phyloP scores from a whole-genome alignment of 2,329 filamentous ascomycete genomes.

The Cytospora piceae region DNA sequence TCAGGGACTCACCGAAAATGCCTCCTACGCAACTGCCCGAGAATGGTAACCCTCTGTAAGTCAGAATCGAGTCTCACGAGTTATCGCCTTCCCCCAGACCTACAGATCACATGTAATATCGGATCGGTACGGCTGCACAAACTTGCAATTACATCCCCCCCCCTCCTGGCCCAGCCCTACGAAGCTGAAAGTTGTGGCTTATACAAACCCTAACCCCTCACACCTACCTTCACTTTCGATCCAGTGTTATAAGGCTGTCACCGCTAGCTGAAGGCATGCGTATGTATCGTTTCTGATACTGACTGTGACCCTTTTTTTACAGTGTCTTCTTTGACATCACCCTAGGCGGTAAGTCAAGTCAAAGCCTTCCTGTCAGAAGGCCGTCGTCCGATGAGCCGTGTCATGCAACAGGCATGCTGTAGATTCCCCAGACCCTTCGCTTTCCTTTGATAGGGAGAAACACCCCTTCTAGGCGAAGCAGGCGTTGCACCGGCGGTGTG shows the following conservation, averaged over 20 bases:
- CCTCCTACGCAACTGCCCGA: slow-evolving; percentile 29
- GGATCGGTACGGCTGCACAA: too few species aligned
- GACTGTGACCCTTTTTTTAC: slow-evolving; percentile 33
- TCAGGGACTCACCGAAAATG: slow-evolving; percentile 12
- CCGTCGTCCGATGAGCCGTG: not conserved
- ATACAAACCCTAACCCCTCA: slow-evolving; percentile 22
- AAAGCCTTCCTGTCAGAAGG: not conserved
- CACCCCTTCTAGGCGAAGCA: too few species aligned
- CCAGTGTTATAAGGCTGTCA: not conserved
- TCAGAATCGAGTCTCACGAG: slow-evolving; percentile 12
- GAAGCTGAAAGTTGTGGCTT: slow-evolving; percentile 6
- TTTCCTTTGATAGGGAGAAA: not conserved
- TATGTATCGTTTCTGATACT: slow-evolving; percentile 33
- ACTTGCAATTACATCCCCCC: not conserved
- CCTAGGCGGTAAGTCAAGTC: slow-evolving; percentile 65
- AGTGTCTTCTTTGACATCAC: slow-evolving; percentile 51
- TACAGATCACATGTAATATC: not conserved
- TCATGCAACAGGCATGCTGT: not conserved
- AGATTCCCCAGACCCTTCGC: not conserved
- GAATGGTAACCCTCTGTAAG: slow-evolving; percentile 45
- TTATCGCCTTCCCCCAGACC: not conserved
- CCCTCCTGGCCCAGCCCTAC: not conserved
- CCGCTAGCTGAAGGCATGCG: not conserved
- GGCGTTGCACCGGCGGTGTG: not conserved
- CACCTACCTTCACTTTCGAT: not conserved